Base-by-base conservation (phyloP, 805 yeast species). In the Zygoascus tannicola region DNA sequence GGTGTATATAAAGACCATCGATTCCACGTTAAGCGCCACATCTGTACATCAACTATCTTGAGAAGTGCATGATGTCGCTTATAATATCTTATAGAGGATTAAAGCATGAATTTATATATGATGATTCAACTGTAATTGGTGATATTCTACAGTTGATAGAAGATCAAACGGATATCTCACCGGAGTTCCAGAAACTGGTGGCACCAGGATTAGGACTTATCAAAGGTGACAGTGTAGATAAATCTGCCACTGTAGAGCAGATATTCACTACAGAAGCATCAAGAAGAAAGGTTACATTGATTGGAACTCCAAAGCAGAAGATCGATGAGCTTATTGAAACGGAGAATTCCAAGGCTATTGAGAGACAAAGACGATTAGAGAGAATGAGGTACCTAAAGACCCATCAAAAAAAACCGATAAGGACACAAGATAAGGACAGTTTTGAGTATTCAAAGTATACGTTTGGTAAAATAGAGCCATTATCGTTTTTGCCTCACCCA, bases 401-500 rank as follows among this genome's bases (percentile, higher is more conserved):
- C 34, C 18, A 51, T 40, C 44, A 45, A 34, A 26, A 44, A 15
- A 34, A 44, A 20, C 50, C 56, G 14, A 46, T 43, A 15, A 38
- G 43, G 30, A 45, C 52, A 20, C n/a, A 22, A 15, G 19, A 16
- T 14, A 12, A 22, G 21, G 15, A 14, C 7, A 38, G 14, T 15
- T 26, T n/a, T 3, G 44, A 40, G 18, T 34, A 32, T n/a, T 20
- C 46, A 16, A 43, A 48, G 33, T 64, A 63, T 44, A 62, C 67
- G 10, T 64, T 64, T 43, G 56, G 47, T 39, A 41, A 51, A 43
- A 46, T 64, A 10, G 54, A 53, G 22, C 60, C 62, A 14, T 50
- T 64, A 26, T 54, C 59, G 20, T 49, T 43, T 33, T 47, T 59
- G 46, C 68, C 65, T 3, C 46, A 58, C 35, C 48, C 57, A 22